These are phyloP conservation scores for Termitomyces sp. DNA, from an alignment of 768 basidiomycete species.

Conservation along the genomic window DNA sequence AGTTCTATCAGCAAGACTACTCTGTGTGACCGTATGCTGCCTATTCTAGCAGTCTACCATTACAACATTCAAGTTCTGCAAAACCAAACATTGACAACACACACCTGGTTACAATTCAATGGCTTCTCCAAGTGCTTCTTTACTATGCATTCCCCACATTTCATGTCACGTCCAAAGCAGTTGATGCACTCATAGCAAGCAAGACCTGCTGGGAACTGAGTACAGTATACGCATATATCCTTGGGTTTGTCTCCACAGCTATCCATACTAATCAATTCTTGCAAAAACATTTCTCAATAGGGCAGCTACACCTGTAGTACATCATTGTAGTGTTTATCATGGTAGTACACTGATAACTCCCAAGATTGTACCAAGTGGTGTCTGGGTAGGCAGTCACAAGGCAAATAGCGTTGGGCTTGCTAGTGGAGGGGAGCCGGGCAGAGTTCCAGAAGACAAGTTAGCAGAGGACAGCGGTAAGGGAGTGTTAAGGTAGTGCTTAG, in stretches of 20 bases:
- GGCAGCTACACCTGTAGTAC: slow-evolving; percentile 3
- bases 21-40: neutral
- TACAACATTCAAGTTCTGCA: no score
- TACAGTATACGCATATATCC: neutral
- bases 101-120: slow-evolving; percentile 6
- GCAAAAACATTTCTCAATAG: neutral
- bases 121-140: neutral
- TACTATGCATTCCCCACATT: neutral
- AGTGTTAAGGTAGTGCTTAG: no score
- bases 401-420: no score
- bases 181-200: slow-evolving; percentile 1
- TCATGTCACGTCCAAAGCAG: slow-evolving; percentile 1
- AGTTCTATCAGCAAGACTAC: neutral
- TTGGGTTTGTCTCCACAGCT: neutral
- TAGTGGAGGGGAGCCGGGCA: no score
- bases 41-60: no score
- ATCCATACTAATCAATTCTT: slow-evolving; percentile 3
- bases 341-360: no score
- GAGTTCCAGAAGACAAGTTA: no score
- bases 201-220: neutral
- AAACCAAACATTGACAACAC: neutral
- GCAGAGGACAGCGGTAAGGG: no score
- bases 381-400: no score
- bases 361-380: no score
- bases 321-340: neutral